phyloP scores from a whole-genome alignment of 2,329 filamentous ascomycete genomes.

The Thermothelomyces thermophilus region DNA sequence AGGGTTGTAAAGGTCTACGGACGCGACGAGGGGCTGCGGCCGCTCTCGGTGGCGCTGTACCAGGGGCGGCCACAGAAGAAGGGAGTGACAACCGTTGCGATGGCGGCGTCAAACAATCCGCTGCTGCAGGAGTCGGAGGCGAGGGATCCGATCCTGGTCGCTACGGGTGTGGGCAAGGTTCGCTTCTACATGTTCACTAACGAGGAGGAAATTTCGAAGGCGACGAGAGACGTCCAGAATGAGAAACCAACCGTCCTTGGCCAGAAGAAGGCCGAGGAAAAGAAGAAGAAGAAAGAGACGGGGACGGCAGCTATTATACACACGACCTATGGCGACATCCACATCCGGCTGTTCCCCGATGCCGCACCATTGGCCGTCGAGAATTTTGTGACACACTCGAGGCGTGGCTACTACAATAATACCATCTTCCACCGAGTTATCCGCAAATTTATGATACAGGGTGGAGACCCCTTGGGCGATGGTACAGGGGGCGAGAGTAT shows the following conservation, averaged over 20 bases:
- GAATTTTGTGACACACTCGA: slow-evolving; percentile 91
- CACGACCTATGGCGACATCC: slow-evolving; percentile 90
- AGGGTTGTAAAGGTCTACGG: slow-evolving; percentile 85
- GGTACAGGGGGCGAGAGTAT: slow-evolving; percentile 87
- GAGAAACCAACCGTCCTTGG: slow-evolving; percentile 72
- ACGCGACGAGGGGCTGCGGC: slow-evolving; percentile 79
- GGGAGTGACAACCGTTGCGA: slow-evolving; percentile 84
- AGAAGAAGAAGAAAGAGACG: slow-evolving; percentile 60
- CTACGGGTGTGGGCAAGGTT: slow-evolving; percentile 77
- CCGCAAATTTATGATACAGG: slow-evolving; percentile 95
- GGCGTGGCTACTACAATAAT: slow-evolving; percentile 91
- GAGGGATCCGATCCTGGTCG: slow-evolving; percentile 80
- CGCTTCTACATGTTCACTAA: slow-evolving; percentile 99
- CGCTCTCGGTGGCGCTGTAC: slow-evolving; percentile 78
- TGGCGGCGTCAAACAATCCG: slow-evolving; percentile 93
- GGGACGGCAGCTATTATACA: slow-evolving; percentile 80
- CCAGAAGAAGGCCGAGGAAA: slow-evolving; percentile 48
- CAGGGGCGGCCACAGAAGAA: slow-evolving; percentile 96
- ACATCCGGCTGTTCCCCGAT: slow-evolving; percentile 86
- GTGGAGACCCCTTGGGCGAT: slow-evolving; percentile 78
- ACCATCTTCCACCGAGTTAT: slow-evolving; percentile 97
- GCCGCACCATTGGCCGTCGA: slow-evolving; percentile 92
- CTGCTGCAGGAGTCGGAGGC: slow-evolving; percentile 86
- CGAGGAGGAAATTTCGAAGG: slow-evolving; percentile 74
- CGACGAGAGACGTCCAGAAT: slow-evolving; percentile 85